Evolutionary conservation across 1,284 basidiomycete genomes (phyloP).

Genomic region (Puccinia coronata): DNA sequence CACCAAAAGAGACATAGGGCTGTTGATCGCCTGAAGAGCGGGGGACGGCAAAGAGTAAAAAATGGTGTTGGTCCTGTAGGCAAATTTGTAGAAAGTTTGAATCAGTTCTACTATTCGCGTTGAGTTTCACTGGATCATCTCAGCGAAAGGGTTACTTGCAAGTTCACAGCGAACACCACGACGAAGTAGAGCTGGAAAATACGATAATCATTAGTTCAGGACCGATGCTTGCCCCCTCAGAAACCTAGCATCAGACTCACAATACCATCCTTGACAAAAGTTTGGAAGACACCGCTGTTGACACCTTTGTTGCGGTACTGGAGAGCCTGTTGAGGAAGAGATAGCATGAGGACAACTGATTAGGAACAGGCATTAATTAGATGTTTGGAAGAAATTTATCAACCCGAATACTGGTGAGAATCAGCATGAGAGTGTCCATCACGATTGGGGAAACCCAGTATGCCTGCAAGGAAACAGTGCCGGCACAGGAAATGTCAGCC

Average conservation of each 20-base stretch:
- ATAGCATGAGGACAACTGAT: not conserved
- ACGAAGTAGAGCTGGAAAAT: slow-evolving; percentile 40
- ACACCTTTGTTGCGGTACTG: slow-evolving; percentile 46
- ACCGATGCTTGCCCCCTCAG: too few species aligned
- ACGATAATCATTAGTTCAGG: not conserved
- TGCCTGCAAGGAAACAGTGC: too few species aligned
- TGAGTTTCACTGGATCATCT: too few species aligned
- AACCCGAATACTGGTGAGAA: slow-evolving; percentile 43
- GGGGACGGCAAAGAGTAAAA: slow-evolving; percentile 47
- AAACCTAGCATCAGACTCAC: slow-evolving; percentile 28
- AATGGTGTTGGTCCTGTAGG: slow-evolving; percentile 46
- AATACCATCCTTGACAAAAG: slow-evolving; percentile 47
- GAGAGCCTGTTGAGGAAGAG: slow-evolving; percentile 20
- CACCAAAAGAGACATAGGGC: slow-evolving; percentile 49
- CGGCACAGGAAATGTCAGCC: too few species aligned
- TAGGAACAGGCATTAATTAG: not conserved
- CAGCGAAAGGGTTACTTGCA: slow-evolving; percentile 1
- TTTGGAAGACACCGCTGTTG: slow-evolving; percentile 42
- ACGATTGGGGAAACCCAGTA: slow-evolving; percentile 50
- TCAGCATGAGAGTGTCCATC: slow-evolving; percentile 48
- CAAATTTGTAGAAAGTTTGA: not conserved
- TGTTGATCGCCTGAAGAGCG: slow-evolving; percentile 49
- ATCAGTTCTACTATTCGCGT: too few species aligned
- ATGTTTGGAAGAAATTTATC: not conserved
- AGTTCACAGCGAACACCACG: slow-evolving; percentile 45